Percentiles rank a stretch among this genome's conserved stretches.
Conservation (phyloP, 306 rosid species). For the Abrus precatorius region DNA sequence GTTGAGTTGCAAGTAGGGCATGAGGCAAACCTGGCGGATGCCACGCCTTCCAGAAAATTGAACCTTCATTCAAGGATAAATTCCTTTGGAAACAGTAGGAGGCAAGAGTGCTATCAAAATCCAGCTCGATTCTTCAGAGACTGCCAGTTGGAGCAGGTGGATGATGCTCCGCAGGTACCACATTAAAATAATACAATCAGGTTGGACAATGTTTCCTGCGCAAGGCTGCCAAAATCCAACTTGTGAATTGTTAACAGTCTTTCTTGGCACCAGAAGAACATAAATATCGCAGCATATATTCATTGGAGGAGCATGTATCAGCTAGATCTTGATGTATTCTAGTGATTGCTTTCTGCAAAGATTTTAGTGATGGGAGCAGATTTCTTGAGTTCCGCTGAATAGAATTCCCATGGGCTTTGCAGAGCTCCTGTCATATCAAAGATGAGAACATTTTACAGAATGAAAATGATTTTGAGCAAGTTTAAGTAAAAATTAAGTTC, state of each 20-base stretch:
- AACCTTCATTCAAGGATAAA: conserved; percentile 16
- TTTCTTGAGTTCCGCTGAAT: conserved; percentile 79
- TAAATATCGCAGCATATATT: conserved; percentile 79
- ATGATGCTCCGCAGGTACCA: conserved; percentile 29
- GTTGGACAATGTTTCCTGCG: conserved; percentile 19
- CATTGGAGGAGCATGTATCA: conserved; percentile 90
- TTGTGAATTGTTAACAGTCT: conserved; percentile 39
- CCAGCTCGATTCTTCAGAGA: conserved; percentile 28
- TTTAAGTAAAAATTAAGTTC: neutral
- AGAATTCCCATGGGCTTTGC: conserved; percentile 79
- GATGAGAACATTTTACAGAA: conserved; percentile 37
- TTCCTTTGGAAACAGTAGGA: neutral
- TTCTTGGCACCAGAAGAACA: conserved; percentile 63
- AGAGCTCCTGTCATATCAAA: conserved; percentile 76
- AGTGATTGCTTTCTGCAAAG: conserved; percentile 82
- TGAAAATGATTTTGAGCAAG: neutral
- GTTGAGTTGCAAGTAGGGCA: neutral
- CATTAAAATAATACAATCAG: neutral
- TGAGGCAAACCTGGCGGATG: conserved; percentile 30
- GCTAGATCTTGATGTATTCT: conserved; percentile 86
- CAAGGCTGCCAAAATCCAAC: conserved; percentile 24
- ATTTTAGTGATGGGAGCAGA: conserved; percentile 84
- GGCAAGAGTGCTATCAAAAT: neutral
- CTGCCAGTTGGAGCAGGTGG: conserved; percentile 3
- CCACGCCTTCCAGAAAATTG: conserved; percentile 29